Conservation (phyloP, 805 yeast genomes). For the Kazachstania kunashirensis region DNA sequence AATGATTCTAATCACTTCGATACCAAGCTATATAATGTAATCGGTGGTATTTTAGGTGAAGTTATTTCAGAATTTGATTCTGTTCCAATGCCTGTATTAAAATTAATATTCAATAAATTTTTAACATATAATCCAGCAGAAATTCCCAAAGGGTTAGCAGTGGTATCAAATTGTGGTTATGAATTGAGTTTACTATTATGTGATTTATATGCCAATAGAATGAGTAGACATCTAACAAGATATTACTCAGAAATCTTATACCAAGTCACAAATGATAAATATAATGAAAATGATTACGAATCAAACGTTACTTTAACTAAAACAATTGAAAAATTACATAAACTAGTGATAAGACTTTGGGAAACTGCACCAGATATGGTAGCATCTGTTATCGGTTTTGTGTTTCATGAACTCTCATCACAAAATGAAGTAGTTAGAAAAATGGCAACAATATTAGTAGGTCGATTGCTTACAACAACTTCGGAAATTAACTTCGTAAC, state of each 20-base stretch:
- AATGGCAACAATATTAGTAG: conserved; percentile 65
- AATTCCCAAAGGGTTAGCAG: conserved; percentile 24
- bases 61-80: conserved; percentile 60
- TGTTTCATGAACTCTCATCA: conserved; percentile 72
- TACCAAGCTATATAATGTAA: conserved; percentile 46
- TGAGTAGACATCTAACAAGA: conserved; percentile 69
- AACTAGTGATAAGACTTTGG: conserved; percentile 62
- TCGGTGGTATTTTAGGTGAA: conserved; percentile 65
- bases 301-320: conserved; percentile 15
- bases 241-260: conserved; percentile 69
- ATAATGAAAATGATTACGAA: conserved; percentile 13
- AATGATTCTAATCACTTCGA: conserved; percentile 39
- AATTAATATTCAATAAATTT: conserved; percentile 57
- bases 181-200: conserved; percentile 59
- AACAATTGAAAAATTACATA: conserved; percentile 53
- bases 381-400: conserved; percentile 62
- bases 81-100: conserved; percentile 51
- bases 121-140: conserved; percentile 29
- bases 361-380: conserved; percentile 64
- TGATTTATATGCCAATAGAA: conserved; percentile 56
- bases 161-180: conserved; percentile 44
- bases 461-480: conserved; percentile 45
- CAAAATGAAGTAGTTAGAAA: conserved; percentile 52
- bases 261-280: conserved; percentile 31
- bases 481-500: conserved; percentile 49